Conservation (phyloP, 1,284 basidiomycete species). For the Stygiomarasmius scandens region DNA sequence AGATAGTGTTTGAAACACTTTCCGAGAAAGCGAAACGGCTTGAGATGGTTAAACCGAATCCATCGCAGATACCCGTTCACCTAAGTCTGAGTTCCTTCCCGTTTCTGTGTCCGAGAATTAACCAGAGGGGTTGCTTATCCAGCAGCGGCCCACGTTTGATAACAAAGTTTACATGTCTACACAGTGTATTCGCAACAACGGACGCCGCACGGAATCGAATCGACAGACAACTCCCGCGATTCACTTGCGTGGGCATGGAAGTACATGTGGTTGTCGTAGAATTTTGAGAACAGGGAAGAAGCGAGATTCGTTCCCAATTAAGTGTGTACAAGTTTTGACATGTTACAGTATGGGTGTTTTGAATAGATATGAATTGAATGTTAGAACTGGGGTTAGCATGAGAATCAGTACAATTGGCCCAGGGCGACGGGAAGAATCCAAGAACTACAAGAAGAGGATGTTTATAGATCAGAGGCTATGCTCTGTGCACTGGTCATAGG, state of each 20-base stretch:
- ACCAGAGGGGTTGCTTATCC: not conserved
- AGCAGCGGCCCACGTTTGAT: not conserved
- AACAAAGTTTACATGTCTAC: not conserved
- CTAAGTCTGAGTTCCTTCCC: not conserved
- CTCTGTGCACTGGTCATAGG: not conserved
- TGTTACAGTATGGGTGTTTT: not conserved
- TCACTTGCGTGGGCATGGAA: not conserved
- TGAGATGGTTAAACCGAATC: not conserved
- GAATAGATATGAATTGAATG: not conserved
- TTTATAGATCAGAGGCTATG: not conserved
- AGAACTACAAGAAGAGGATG: not conserved
- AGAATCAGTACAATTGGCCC: not conserved
- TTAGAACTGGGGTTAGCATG: slow-evolving; percentile 1
- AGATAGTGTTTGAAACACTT: not conserved
- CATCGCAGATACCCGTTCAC: not conserved
- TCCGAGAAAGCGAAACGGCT: not conserved
- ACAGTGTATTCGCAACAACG: not conserved
- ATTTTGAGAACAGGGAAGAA: not conserved
- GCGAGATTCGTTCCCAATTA: not conserved
- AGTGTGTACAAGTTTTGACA: not conserved
- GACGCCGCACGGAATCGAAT: not conserved
- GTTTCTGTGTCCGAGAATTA: not conserved
- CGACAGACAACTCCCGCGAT: not conserved
- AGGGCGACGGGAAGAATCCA: not conserved
- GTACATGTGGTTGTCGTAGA: not conserved